Evolutionary conservation across 2,329 filamentous ascomycete species (phyloP), one percentile per base, ranked within the genome.

Genomic region (Aspergillus felis): DNA sequence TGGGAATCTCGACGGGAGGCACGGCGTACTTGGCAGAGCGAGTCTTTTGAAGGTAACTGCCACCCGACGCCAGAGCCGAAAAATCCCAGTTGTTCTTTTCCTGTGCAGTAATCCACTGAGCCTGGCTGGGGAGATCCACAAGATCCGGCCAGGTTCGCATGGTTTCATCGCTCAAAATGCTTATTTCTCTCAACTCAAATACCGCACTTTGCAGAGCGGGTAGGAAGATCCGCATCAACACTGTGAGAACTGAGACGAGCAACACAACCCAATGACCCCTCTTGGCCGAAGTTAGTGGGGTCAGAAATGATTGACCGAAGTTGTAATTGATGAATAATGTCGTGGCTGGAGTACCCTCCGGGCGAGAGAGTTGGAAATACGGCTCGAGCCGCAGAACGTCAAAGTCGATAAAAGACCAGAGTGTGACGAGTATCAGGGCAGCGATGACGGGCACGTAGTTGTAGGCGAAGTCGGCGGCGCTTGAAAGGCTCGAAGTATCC

Each of bases 331-430:
- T 72, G 49, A 73, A 73, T 3, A 73, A 60, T 5, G 71, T 66
- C 1, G 62, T 64, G 25, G 72, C 72, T 3, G 71, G 68, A 20
- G 69, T 68, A 1, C 72, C 72, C 10, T 67, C 62, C 7, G 70
- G 68, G 14, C 64, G 61, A 4, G 72, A 71, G 32, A 74, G 55
- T 53, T 74, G 79, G 50, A 81, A 81, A 58, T 76, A 81, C 2
- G 79, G 78, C 50, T 81, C 79, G 20, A 81, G 64, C 5, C 79
- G 78, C 53, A 81, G 76, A 22, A 81, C 78, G 58, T 81, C 79
- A 53, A 77, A 81, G 55, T 81, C 79, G 12, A 78, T 72, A 56
- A 80, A 76, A 50, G 79, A 76, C 79, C 79, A 81, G 1, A 79
- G 62, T 22, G 78, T 76, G 44, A 78, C 74, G 29, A 81, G 78